Evolutionary conservation across 2,329 filamentous ascomycete species (phyloP).

Genomic region (Lasiodiplodia sp.): DNA sequence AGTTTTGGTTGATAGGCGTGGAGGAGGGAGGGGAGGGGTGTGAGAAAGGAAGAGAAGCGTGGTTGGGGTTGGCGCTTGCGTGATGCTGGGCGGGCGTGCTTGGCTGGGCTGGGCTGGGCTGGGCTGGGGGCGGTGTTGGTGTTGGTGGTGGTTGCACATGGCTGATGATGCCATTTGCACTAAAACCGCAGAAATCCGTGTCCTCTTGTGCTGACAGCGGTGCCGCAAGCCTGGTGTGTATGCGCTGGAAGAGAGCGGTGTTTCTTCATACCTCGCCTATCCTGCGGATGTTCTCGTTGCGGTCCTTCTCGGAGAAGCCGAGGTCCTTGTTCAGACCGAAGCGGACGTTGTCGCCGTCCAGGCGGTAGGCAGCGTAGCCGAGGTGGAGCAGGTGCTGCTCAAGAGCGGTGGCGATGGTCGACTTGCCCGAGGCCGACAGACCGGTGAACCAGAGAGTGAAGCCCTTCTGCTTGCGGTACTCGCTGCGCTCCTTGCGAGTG

Average conservation of each 20-base stretch:
- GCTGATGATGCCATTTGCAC: neutral
- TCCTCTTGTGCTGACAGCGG: too few relatives aligned
- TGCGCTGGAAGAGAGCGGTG: neutral
- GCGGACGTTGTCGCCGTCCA: constrained; percentile 98
- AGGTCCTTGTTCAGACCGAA: constrained; percentile 98
- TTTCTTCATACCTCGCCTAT: constrained; percentile 73
- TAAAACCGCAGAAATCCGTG: too few relatives aligned
- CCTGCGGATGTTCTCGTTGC: constrained; percentile 96
- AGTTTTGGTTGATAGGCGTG: neutral
- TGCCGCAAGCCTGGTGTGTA: neutral
- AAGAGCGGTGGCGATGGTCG: constrained; percentile 93
- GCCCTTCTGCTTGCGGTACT: constrained; percentile 81
- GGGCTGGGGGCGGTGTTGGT: neutral
- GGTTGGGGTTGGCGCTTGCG: neutral
- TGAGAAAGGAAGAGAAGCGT: neutral
- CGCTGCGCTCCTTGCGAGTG: constrained; percentile 77
- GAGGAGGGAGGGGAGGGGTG: neutral
- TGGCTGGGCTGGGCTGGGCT: neutral
- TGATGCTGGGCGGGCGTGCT: constrained; percentile 1
- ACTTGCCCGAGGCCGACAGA: constrained; percentile 95
- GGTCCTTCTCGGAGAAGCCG: constrained; percentile 89
- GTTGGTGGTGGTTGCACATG: neutral
- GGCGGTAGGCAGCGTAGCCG: constrained; percentile 83
- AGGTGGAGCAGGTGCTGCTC: constrained; percentile 95
- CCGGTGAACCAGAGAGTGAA: constrained; percentile 98